These are phyloP conservation scores for Metroxylon sagu DNA, from an alignment of 176 grass and related monocot species.

Conservation along the genomic window DNA sequence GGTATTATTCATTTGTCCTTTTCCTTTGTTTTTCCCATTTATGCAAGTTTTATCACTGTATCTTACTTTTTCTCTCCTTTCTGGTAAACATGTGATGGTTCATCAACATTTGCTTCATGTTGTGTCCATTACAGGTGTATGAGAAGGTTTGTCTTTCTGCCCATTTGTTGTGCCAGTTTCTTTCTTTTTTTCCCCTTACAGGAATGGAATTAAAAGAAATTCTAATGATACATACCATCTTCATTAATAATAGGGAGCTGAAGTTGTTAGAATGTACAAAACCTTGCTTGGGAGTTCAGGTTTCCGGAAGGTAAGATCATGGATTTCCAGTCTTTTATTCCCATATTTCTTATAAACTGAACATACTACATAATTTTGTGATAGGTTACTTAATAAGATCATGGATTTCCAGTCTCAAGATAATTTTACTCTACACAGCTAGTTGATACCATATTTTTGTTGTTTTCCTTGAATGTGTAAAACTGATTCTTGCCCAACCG, in stretches of 20 bases:
- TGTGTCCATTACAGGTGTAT: constrained; percentile 63
- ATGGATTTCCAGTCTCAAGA: not conserved
- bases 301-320: constrained; percentile 61
- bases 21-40: constrained; percentile 5
- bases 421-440: too few species aligned
- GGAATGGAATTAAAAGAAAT: constrained; percentile 6
- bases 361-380: too few species aligned
- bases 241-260: constrained; percentile 72
- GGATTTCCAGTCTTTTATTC: not conserved
- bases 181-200: constrained; percentile 1
- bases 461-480: not conserved
- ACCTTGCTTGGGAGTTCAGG: constrained; percentile 88
- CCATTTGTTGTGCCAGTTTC: constrained; percentile 14
- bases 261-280: constrained; percentile 99
- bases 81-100: constrained; percentile 7
- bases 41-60: constrained; percentile 15
- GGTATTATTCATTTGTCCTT: constrained; percentile 31
- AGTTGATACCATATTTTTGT: not conserved
- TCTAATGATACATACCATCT: constrained; percentile 16
- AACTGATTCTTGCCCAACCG: too few species aligned
- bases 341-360: too few species aligned
- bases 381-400: too few species aligned
- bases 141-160: constrained; percentile 60
- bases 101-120: constrained; percentile 19
- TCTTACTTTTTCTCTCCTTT: constrained; percentile 9